Percentiles rank a stretch among this genome's conserved stretches.
Evolutionary conservation across 2,329 filamentous ascomycete genomes (phyloP).

Genomic region (Chaetothyriales sp.): DNA sequence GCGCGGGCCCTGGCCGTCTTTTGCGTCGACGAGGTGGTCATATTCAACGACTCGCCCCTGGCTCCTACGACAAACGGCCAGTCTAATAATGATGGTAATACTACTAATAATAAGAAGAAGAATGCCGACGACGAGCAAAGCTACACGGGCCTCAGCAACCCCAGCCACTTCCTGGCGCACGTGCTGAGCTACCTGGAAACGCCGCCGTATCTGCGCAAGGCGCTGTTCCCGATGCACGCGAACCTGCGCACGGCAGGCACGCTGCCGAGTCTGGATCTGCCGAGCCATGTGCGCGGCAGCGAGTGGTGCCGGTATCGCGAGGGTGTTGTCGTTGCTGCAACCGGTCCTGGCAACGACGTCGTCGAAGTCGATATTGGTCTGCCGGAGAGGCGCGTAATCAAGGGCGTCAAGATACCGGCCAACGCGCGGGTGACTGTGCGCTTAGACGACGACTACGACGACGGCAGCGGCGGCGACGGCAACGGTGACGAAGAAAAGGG

Average conservation of each 20-base stretch:
- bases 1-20: constrained; percentile 73
- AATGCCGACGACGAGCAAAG: constrained; percentile 36
- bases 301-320: constrained; percentile 73
- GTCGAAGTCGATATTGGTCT: constrained; percentile 40
- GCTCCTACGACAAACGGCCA: constrained; percentile 20
- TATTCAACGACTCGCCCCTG: constrained; percentile 56
- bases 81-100: too few species aligned
- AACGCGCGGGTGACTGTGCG: constrained; percentile 62
- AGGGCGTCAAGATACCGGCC: constrained; percentile 46
- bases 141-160: constrained; percentile 58
- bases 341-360: constrained; percentile 4
- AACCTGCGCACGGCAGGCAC: constrained; percentile 62
- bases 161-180: constrained; percentile 66
- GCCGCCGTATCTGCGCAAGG: constrained; percentile 64
- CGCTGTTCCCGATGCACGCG: constrained; percentile 63
- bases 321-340: constrained; percentile 37
- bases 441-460: constrained; percentile 31
- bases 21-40: constrained; percentile 67
- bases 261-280: constrained; percentile 68
- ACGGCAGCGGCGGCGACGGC: too few species aligned
- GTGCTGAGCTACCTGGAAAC: constrained; percentile 71
- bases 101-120: constrained; percentile 30
- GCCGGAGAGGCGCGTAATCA: constrained; percentile 36
- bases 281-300: constrained; percentile 61
- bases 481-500: constrained; percentile 21